Conservation (phyloP, 768 basidiomycete genomes). For the Suillus bovinus region DNA sequence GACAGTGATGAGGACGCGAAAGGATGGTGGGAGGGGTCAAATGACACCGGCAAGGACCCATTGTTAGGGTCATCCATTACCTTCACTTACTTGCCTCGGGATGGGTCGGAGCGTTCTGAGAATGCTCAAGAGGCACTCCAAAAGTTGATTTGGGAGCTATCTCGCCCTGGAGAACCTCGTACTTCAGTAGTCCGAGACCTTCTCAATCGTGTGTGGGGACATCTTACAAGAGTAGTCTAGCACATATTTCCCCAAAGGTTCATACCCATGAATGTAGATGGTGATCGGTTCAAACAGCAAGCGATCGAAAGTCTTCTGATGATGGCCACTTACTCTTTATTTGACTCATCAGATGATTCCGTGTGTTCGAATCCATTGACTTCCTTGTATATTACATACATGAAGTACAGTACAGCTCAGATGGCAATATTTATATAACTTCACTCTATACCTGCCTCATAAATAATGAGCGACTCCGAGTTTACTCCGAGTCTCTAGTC, state of each 20-base stretch:
- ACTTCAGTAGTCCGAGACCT: neutral
- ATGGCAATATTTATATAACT: conserved; percentile 1
- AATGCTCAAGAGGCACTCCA: neutral
- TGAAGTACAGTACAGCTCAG: neutral
- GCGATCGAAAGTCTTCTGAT: neutral
- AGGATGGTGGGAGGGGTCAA: conserved; percentile 10
- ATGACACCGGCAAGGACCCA: neutral
- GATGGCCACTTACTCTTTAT: neutral
- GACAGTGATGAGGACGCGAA: conserved; percentile 11
- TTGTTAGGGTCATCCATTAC: neutral
- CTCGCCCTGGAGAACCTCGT: neutral
- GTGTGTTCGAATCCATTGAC: neutral
- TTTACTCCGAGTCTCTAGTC: conserved; percentile 18
- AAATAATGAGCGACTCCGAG: conserved; percentile 8
- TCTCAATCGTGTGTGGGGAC: conserved; percentile 1
- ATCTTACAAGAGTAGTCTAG: neutral
- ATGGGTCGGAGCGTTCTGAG: neutral
- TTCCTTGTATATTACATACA: neutral
- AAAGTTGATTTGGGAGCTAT: conserved; percentile 3
- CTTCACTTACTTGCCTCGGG: conserved; percentile 2
- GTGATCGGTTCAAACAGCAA: neutral
- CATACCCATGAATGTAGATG: neutral
- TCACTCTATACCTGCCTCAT: neutral
- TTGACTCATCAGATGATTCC: too few relatives aligned
- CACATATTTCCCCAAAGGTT: neutral